Evolutionary conservation across 2,329 filamentous ascomycete species (phyloP), one percentile per base, ranked within the genome.

Genomic region (Penicillium sp.): DNA sequence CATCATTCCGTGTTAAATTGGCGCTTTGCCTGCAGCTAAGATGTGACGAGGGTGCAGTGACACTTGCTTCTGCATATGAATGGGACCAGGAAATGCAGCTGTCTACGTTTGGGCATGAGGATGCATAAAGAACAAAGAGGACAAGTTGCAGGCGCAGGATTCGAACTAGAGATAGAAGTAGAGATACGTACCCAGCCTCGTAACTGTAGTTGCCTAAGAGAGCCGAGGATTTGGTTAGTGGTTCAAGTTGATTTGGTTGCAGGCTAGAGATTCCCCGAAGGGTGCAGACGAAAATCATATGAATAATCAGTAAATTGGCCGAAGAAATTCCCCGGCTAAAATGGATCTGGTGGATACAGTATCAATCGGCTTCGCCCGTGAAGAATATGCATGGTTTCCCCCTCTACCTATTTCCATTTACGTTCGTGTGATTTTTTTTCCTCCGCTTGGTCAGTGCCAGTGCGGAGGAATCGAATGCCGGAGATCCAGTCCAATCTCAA

Each of bases 21-120:
- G 19, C n/a, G 49, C 37, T 37, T 14, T 27, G 8, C 7, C 19
- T 53, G 50, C 42, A 53, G 42, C 37, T 44, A 46, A 29, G 27
- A 46, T 53, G 50, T 53, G 50, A 53, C 21, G 50, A 46, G 19
- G 42, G 6, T 46, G 50, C 50, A 45, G 42, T 53, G 43, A 53
- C 50, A 53, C 42, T 43, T 53, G 22, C 19, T 37, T 16, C 26
- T 53, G 50, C 50, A 53, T 11, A 21, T 2, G 13, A 35, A 46
- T 45, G 39, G 27, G 27, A 37, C 29, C 39, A 14, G 50, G 31
- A 53, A 45, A 52, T 45, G 50, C 42, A 45, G 24, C 22, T 33
- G 43, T n/a, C 50, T 46, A 19, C 19, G n/a, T 35, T 52, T 19
- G 42, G 50, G 11, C 39, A 42, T 45, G 42, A 6, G 5, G 21